phyloP scores from a whole-genome alignment of 2,329 filamentous ascomycete species.

The Huntiella bhutanensis region DNA sequence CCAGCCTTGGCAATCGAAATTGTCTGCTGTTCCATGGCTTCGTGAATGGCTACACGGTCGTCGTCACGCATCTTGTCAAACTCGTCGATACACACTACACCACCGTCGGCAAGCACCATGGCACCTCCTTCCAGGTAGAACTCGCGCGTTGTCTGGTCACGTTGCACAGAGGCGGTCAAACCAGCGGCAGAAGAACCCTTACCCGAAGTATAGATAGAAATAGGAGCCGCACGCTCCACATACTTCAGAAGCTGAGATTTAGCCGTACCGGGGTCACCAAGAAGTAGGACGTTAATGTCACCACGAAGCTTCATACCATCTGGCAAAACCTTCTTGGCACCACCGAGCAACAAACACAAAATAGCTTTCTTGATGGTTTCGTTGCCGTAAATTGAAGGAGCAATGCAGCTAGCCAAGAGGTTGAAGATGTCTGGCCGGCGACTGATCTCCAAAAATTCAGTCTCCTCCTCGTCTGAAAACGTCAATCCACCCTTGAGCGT shows the following conservation, averaged over 20 bases:
- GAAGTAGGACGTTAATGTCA: conserved; percentile 90
- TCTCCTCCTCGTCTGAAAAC: conserved; percentile 90
- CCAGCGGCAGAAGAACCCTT: conserved; percentile 95
- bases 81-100: conserved; percentile 96
- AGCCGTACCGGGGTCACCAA: conserved; percentile 93
- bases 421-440: conserved; percentile 82
- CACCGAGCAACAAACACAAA: conserved; percentile 77
- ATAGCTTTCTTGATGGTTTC: conserved; percentile 94
- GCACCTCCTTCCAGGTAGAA: conserved; percentile 97
- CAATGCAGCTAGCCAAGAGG: conserved; percentile 77
- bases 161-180: conserved; percentile 91
- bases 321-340: conserved; percentile 91
- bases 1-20: conserved; percentile 98
- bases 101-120: conserved; percentile 93
- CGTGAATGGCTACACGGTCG: conserved; percentile 92
- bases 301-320: conserved; percentile 96
- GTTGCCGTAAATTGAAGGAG: conserved; percentile 94
- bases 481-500: conserved; percentile 66
- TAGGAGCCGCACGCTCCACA: conserved; percentile 87
- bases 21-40: conserved; percentile 99
- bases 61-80: conserved; percentile 99
- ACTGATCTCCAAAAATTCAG: conserved; percentile 86
- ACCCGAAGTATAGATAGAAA: conserved; percentile 95
- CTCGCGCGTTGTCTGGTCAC: conserved; percentile 77
- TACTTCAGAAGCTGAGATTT: conserved; percentile 97